Conservation (phyloP, 2,329 filamentous ascomycete genomes). For the Whalleya microplaca region DNA sequence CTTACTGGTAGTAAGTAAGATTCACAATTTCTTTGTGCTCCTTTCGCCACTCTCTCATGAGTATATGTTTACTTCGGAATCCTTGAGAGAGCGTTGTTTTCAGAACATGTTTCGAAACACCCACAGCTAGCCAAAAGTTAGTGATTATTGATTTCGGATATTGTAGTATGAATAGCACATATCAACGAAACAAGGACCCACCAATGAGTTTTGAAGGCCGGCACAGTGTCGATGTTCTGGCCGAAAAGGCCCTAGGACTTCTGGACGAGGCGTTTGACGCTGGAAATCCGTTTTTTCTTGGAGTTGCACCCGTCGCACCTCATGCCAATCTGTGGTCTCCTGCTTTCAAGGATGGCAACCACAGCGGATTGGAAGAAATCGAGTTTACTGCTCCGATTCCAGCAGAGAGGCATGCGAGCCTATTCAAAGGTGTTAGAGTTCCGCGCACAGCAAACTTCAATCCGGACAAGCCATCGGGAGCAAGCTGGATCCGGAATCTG, state of each 20-base stretch:
- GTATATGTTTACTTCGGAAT: too few relatives aligned
- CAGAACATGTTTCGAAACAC: too few relatives aligned
- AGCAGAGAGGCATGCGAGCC: conserved; percentile 59
- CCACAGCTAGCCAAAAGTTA: too few relatives aligned
- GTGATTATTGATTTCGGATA: too few relatives aligned
- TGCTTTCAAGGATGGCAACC: conserved; percentile 28
- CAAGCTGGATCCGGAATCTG: conserved; percentile 48
- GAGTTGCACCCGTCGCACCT: conserved; percentile 62
- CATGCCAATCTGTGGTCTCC: conserved; percentile 49
- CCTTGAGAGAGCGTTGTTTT: too few relatives aligned
- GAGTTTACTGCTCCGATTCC: conserved; percentile 57
- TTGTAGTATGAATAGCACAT: conserved; percentile 62
- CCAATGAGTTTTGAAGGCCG: conserved; percentile 59
- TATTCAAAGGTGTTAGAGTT: conserved; percentile 62
- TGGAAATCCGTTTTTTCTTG: conserved; percentile 61
- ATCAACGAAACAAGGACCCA: conserved; percentile 57
- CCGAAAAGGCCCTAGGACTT: conserved; percentile 54
- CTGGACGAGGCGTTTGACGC: conserved; percentile 55
- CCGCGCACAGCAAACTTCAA: conserved; percentile 71
- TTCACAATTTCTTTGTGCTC: too few relatives aligned
- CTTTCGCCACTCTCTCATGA: too few relatives aligned
- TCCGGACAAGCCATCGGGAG: conserved; percentile 52
- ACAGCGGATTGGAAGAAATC: conserved; percentile 34
- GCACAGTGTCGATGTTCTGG: conserved; percentile 59
- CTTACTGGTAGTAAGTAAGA: conserved; percentile 70